Evolutionary conservation across 345 rosid genomes (phyloP), one percentile per base, ranked within the genome.

Genomic region (Acer yangbiense): DNA sequence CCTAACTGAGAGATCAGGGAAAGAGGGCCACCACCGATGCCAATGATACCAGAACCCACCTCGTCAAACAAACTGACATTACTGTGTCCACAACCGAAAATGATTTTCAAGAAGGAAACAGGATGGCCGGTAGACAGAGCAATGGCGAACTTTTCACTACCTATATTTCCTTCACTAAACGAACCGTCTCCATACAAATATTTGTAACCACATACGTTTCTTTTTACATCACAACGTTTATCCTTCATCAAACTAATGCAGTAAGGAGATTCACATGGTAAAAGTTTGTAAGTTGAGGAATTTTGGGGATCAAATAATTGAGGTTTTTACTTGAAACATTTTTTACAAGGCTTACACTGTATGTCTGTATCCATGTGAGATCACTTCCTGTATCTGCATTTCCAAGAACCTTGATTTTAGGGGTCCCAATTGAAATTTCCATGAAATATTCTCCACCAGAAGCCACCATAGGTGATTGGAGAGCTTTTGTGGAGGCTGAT

Each of bases 331-430:
- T 68, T 60, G 83, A 83, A 91, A 61, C 94, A 93, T 32, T 75
- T 41, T 9, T 79, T 21, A 72, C 97, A 90, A 0, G 98, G 94
- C 60, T 82, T 74, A 73, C 96, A 93, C 13, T 91, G 96, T n/a
- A n/a, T n/a, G n/a, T n/a, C n/a, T n/a, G n/a, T 2, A 86, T 71
- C 94, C 94, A 93, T 0, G 81, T 84, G 14, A 91, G 88, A 73
- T 93, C 90, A 20, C 93, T 93, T 0, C 93, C 91, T 0, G 90
- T 91, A 72, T 91, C 94, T 1, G 90, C 94, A 0, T 87, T 77
- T 3, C 77, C 92, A 0, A 89, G 71, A 2, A 86, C 72, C 57
- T 73, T 74, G 1, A 86, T 7, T 0, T 85, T 81, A 12, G 92
- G 98, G 18, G 85, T 86, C 50, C 97, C 95, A 3, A 92, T 77